Base-by-base conservation (phyloP, 768 basidiomycete genomes). In the Epithele typhae region DNA sequence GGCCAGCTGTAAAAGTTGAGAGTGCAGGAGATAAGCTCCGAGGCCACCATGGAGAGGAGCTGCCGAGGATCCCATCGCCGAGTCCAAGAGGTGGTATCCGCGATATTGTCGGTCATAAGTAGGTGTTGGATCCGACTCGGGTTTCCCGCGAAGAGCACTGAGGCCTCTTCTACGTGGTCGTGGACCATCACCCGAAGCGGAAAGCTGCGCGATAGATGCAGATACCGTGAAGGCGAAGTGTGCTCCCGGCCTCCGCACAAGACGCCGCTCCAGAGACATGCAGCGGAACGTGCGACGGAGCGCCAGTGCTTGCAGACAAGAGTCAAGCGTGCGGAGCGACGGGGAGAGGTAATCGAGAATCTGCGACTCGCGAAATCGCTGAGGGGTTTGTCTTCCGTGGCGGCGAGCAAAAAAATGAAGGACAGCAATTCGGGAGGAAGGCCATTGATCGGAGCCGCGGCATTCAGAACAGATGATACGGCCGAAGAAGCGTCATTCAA, bases 301-400 rank as follows among this genome's bases (percentile, higher is more conserved):
- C 40, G 25, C 40, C 40, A 41, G 17, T 41, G 40, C 18, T 41
- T 41, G 40, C 40, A 41, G 7, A 41, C 40, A 21, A 25, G 15
- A 18, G 25, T 32, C 5, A 41, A 27, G 14, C 25, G 40, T 15
- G 19, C n/a, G n/a, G 40, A 3, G 2, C 15, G 25, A 4, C 27
- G 25, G 10, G 40, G 24, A 3, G 25, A 30, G 8, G 40, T 25
- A 6, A 41, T 17, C n/a, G 14, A 4, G 40, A 41, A 41, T n/a
- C n/a, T n/a, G n/a, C n/a, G n/a, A n/a, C n/a, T n/a, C n/a, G n/a
- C n/a, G n/a, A n/a, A n/a, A n/a, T n/a, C n/a, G n/a, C n/a, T n/a
- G n/a, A n/a, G n/a, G 1, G 40, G n/a, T 30, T 30, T 30, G 8
- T 30, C 27, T 14, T 30, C 27, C 27, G 27, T 30, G 8, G 14